Evolutionary conservation across 2,329 filamentous ascomycete genomes (phyloP), one percentile per base, ranked within the genome.

Genomic region (Alternaria ventricosa): DNA sequence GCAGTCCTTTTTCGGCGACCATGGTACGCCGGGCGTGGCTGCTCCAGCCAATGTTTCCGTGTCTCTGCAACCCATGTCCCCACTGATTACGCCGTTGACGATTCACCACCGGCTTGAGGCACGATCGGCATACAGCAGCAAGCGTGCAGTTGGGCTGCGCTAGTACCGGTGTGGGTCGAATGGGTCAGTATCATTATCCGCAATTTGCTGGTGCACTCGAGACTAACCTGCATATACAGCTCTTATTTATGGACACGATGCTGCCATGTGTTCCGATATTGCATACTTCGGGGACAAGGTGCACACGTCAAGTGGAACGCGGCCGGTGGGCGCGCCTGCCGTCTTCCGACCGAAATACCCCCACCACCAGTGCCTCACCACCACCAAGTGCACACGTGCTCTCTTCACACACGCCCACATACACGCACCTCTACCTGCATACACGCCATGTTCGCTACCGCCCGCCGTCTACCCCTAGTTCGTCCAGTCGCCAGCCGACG

Each of bases 401-500:
- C 44, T 55, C 13, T 41, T 41, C 55, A 56, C 36, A 28, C 36
- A 53, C 47, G 22, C 23, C 46, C n/a, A 45, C 27, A 41, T 49
- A 30, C 61, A 62, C 49, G 47, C 55, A 50, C 59, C 66, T 64
- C 47, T 41, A 62, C 64, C 61, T 44, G 51, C 58, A 55, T 50
- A 22, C n/a, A 45, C 61, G 63, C 60, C 61, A 73, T 74, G 71
- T 71, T 73, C 47, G 60, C 61, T 69, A 67, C 75, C 60, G 69
- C 76, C 74, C 68, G 73, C 67, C 69, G 69, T 61, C 63, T 79
- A 59, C 63, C 75, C 61, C 66, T 73, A 53, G 64, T 57, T 36
- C 70, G 70, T 44, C 50, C 71, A 33, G 53, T 64, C 53, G 68
- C 70, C 55, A 62, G 67, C 61, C 70, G 68, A 56, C 72, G 71